Conservation (phyloP, 1,284 basidiomycete genomes). For the Puccinia horiana region DNA sequence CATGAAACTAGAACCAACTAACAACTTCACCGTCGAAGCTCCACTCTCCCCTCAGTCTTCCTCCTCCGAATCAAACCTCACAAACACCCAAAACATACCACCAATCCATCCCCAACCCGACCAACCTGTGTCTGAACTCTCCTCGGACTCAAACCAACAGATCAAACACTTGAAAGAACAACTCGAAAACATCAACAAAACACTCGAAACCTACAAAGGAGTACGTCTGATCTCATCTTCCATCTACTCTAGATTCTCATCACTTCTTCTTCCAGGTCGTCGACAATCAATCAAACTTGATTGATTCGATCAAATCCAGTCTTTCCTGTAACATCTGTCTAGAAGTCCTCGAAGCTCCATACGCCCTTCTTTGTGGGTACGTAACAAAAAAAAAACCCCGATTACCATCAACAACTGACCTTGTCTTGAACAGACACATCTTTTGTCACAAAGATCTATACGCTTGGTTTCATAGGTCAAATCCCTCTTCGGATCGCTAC, state of each 20-base stretch:
- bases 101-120: not conserved
- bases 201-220: conserved; percentile 7
- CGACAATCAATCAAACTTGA: conserved; percentile 34
- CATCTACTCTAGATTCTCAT: not conserved
- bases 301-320: conserved; percentile 42
- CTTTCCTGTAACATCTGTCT: conserved; percentile 52
- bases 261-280: conserved; percentile 28
- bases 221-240: not conserved
- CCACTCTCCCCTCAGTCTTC: not conserved
- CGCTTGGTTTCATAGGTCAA: conserved; percentile 51
- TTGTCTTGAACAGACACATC: conserved; percentile 47
- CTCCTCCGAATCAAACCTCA: not conserved
- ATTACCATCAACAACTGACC: not conserved
- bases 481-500: conserved; percentile 19
- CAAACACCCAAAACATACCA: not conserved
- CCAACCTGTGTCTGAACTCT: not conserved
- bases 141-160: not conserved
- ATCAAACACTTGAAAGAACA: conserved; percentile 28
- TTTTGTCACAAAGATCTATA: conserved; percentile 52
- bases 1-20: conserved; percentile 1
- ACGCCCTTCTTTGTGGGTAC: conserved; percentile 50
- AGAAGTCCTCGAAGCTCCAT: conserved; percentile 51
- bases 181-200: conserved; percentile 17
- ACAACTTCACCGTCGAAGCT: not conserved
- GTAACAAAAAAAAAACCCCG: not conserved